Evolutionary conservation across 768 basidiomycete genomes (phyloP).

Genomic region (Phlebiopsis gigantea): DNA sequence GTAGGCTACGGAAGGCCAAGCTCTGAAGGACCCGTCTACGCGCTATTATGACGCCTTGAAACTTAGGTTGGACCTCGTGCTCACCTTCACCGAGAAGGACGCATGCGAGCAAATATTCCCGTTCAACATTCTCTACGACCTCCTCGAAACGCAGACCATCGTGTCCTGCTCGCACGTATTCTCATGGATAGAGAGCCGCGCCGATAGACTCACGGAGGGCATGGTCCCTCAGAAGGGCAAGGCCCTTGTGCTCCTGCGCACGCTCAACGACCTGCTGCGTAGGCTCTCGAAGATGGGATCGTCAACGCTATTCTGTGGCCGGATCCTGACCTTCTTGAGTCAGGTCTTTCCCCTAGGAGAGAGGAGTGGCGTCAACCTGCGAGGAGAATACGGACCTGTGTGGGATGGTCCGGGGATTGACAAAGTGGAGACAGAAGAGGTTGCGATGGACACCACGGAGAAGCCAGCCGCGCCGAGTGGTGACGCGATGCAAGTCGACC

Average conservation of each 20-base stretch:
- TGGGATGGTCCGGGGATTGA: slow-evolving; percentile 61
- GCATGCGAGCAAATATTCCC: slow-evolving; percentile 76
- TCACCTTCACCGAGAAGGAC: slow-evolving; percentile 76
- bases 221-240: slow-evolving; percentile 87
- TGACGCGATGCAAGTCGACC: slow-evolving; percentile 63
- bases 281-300: slow-evolving; percentile 82
- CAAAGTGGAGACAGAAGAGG: slow-evolving; percentile 25
- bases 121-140: slow-evolving; percentile 69
- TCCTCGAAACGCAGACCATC: slow-evolving; percentile 84
- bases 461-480: slow-evolving; percentile 25
- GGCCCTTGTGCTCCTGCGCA: slow-evolving; percentile 77
- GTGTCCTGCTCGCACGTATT: slow-evolving; percentile 82
- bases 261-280: slow-evolving; percentile 81
- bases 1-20: slow-evolving; percentile 64
- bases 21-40: slow-evolving; percentile 44
- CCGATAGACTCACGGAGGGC: slow-evolving; percentile 62
- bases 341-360: slow-evolving; percentile 85
- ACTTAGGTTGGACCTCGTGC: slow-evolving; percentile 63
- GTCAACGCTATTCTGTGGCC: slow-evolving; percentile 83
- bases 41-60: slow-evolving; percentile 59
- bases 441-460: slow-evolving; percentile 26
- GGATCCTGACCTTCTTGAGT: slow-evolving; percentile 83
- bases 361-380: slow-evolving; percentile 84
- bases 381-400: slow-evolving; percentile 78
- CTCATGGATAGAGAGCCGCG: slow-evolving; percentile 79